phyloP scores from a whole-genome alignment of 768 basidiomycete species.

The Pilatotrama ljubarskyi region DNA sequence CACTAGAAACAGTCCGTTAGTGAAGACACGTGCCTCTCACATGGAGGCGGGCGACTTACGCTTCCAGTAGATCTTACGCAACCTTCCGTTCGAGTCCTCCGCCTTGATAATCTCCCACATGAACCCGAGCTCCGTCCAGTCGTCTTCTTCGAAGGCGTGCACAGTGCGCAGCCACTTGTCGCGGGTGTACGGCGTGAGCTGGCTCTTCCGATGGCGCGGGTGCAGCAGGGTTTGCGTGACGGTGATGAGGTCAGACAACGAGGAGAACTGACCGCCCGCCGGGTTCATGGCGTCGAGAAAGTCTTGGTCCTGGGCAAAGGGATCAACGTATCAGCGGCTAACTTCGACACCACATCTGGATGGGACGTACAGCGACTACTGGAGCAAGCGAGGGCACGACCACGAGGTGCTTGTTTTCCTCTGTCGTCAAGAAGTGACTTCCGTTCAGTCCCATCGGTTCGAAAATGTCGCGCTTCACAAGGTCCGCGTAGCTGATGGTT shows the following conservation, averaged over 20 bases:
- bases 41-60: conserved; percentile 19
- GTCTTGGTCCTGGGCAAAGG: conserved; percentile 38
- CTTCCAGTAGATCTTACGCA: conserved; percentile 32
- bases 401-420: conserved; percentile 35
- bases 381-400: conserved; percentile 42
- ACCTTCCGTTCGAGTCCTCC: conserved; percentile 21
- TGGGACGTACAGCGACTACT: conserved; percentile 35
- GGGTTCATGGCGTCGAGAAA: conserved; percentile 44
- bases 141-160: conserved; percentile 33
- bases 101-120: conserved; percentile 30
- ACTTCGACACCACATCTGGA: too few relatives aligned
- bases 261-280: conserved; percentile 50
- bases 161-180: conserved; percentile 34
- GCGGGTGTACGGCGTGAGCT: conserved; percentile 28
- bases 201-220: conserved; percentile 33
- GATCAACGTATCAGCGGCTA: conserved; percentile 40
- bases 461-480: conserved; percentile 51
- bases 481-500: conserved; percentile 35
- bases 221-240: conserved; percentile 49
- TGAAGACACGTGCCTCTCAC: background rate
- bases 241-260: conserved; percentile 45
- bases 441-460: conserved; percentile 44
- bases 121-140: conserved; percentile 26
- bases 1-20: conserved; percentile 12
- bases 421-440: conserved; percentile 45